Percentiles rank a stretch among this genome's conserved stretches.
Conservation (phyloP, 75 land plant genomes). For the Picea glauca region DNA sequence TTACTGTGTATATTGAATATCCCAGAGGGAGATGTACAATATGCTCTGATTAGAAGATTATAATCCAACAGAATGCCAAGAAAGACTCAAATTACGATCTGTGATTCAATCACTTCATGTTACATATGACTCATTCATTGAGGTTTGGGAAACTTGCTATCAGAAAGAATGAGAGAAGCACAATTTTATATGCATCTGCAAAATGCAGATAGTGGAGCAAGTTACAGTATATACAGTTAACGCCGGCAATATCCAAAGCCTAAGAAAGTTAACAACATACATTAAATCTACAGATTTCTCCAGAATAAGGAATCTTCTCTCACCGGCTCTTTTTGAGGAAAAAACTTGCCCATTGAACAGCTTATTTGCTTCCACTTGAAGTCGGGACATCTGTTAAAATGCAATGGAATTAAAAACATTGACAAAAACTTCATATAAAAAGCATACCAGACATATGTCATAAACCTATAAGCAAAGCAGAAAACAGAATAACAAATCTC, state of each 20-base stretch:
- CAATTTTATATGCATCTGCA: constrained; percentile 8
- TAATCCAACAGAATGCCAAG: neutral
- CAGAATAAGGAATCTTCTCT: constrained; percentile 12
- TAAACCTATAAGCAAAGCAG: neutral
- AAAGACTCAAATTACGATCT: neutral
- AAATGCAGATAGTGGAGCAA: constrained; percentile 7
- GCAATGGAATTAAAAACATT: neutral
- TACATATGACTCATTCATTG: constrained; percentile 6
- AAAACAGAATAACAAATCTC: neutral
- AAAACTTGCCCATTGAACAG: neutral
- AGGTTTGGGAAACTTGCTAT: neutral
- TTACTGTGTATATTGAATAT: neutral
- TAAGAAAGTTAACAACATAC: constrained; percentile 2
- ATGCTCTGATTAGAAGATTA: constrained; percentile 1
- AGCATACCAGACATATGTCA: neutral
- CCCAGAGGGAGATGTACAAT: neutral
- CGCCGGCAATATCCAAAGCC: constrained; percentile 5
- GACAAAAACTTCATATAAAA: neutral
- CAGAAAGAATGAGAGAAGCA: neutral
- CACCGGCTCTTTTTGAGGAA: constrained; percentile 12
- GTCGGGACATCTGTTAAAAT: neutral
- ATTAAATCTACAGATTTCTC: constrained; percentile 5
- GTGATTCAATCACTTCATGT: neutral
- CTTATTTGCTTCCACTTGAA: constrained; percentile 1
- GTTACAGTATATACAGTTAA: constrained; percentile 8